phyloP scores from a whole-genome alignment of 768 basidiomycete species.

The Pleurotus tuoliensis region DNA sequence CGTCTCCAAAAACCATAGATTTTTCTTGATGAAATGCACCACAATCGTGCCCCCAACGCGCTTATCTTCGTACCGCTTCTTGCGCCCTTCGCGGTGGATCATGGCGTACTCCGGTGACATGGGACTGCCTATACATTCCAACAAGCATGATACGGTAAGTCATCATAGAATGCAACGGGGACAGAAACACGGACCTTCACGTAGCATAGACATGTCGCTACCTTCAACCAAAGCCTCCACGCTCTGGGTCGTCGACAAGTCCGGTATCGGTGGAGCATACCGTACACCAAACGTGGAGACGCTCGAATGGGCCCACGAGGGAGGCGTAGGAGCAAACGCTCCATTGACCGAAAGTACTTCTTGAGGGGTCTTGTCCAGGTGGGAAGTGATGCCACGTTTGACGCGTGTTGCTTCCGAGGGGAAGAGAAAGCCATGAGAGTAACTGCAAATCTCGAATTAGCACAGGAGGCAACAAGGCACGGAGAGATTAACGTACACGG shows the following conservation, averaged over 20 bases:
- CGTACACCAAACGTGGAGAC: conserved; percentile 81
- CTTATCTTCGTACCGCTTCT: conserved; percentile 56
- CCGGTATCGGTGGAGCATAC: conserved; percentile 66
- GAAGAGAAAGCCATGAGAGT: conserved; percentile 93
- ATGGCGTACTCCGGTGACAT: conserved; percentile 65
- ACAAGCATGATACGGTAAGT: conserved; percentile 3
- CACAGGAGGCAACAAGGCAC: conserved; percentile 5
- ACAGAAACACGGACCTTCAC: conserved; percentile 45
- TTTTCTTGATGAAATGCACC: conserved; percentile 97
- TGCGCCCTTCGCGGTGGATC: conserved; percentile 68
- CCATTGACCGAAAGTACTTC: conserved; percentile 27
- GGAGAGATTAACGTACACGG: conserved; percentile 60
- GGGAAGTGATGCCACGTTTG: conserved; percentile 48
- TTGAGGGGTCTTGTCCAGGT: conserved; percentile 42
- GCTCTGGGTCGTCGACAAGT: conserved; percentile 63
- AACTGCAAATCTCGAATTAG: conserved; percentile 38
- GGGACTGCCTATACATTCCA: conserved; percentile 39
- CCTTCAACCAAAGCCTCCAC: conserved; percentile 94
- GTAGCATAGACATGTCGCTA: conserved; percentile 71
- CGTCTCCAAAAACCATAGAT: conserved; percentile 95
- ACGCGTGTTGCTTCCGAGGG: conserved; percentile 81
- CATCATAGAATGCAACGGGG: not conserved
- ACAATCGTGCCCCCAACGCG: conserved; percentile 91
- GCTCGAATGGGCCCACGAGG: conserved; percentile 72
- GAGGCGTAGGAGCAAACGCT: conserved; percentile 39